Conservation (phyloP, 768 basidiomycete genomes). For the Psilocybe azurescens region DNA sequence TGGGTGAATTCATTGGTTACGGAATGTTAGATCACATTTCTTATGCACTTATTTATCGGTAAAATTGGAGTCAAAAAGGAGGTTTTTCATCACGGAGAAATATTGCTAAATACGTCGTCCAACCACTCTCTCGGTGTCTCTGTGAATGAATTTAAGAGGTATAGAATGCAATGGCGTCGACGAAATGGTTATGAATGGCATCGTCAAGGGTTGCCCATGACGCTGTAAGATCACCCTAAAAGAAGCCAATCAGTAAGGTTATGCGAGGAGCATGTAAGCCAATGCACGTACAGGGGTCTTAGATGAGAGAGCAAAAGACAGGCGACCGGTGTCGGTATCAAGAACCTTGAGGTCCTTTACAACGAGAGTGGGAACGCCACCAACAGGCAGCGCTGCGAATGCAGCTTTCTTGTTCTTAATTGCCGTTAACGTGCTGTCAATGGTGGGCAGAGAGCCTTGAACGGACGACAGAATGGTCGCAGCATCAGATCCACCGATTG, state of each 20-base stretch:
- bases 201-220: too few relatives aligned
- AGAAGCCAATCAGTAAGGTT: background rate
- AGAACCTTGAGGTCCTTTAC: background rate
- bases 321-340: background rate
- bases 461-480: background rate
- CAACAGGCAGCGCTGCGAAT: background rate
- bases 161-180: too few relatives aligned
- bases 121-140: too few relatives aligned
- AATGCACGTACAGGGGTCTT: background rate
- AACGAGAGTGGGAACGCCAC: background rate
- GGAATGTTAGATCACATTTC: too few relatives aligned
- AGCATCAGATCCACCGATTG: background rate
- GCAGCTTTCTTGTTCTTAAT: background rate
- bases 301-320: background rate
- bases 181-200: too few relatives aligned
- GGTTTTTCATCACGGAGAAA: too few relatives aligned
- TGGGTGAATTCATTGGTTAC: too few relatives aligned
- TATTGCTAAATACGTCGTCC: too few relatives aligned
- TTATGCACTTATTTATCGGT: too few relatives aligned
- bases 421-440: background rate
- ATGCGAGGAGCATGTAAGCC: background rate
- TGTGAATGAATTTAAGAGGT: too few relatives aligned
- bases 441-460: background rate
- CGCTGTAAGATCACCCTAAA: background rate
- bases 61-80: too few relatives aligned